A percentile compares a stretch with the other conserved stretches of the same genome.
These are phyloP conservation scores for Jacaranda copaia DNA, from an alignment of 257 asterid genomes.

Conservation along the genomic window DNA sequence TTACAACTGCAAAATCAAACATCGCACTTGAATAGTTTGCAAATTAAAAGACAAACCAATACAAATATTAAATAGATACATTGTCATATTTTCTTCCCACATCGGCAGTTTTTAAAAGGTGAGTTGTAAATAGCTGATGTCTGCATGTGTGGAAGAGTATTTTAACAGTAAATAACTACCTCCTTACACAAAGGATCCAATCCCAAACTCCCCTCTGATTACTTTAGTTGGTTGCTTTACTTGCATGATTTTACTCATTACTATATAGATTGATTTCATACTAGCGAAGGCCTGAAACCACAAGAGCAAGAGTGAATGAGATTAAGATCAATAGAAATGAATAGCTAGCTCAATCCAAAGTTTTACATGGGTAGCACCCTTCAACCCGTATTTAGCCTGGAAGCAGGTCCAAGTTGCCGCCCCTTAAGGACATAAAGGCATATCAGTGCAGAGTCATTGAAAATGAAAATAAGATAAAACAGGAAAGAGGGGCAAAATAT, in stretches of 20 bases:
- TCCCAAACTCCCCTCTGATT: slow-evolving; percentile 59
- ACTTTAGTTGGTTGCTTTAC: slow-evolving; percentile 54
- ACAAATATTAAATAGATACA: neutral
- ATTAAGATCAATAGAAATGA: slow-evolving; percentile 16
- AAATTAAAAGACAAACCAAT: neutral
- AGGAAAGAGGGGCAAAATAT: slow-evolving; percentile 3
- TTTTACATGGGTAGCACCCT: slow-evolving; percentile 74
- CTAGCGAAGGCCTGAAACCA: slow-evolving; percentile 69
- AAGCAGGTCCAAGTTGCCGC: slow-evolving; percentile 85
- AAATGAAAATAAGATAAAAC: slow-evolving; percentile 14
- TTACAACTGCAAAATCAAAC: neutral
- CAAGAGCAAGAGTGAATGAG: slow-evolving; percentile 32
- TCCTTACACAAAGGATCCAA: slow-evolving; percentile 73
- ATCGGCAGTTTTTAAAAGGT: neutral
- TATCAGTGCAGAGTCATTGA: slow-evolving; percentile 36
- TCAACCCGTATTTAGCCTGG: slow-evolving; percentile 94
- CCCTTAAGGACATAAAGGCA: slow-evolving; percentile 51
- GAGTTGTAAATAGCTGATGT: neutral
- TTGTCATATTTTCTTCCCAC: neutral
- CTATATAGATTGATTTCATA: slow-evolving; percentile 54
- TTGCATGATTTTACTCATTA: slow-evolving; percentile 46
- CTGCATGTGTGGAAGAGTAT: neutral
- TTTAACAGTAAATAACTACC: slow-evolving; percentile 54
- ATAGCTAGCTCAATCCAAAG: slow-evolving; percentile 19
- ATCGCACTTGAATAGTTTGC: neutral